Conservation (phyloP, 257 asterid species). For the Nicotiana knightiana region DNA sequence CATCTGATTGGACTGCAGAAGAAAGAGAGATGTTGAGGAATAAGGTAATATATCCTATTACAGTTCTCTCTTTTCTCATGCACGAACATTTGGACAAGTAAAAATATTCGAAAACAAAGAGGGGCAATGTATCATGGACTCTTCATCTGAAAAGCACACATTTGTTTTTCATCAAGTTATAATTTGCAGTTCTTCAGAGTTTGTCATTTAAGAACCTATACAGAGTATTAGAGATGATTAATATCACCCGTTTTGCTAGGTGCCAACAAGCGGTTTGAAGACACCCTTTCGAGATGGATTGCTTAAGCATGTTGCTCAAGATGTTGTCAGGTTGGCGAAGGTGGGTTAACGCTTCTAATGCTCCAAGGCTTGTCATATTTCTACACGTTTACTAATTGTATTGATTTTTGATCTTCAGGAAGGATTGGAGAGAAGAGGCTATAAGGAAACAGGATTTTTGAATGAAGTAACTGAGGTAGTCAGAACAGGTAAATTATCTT, state of each 20-base stretch:
- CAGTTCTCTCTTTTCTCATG: not conserved
- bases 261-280: constrained; percentile 69
- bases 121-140: not conserved
- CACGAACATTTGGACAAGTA: not conserved
- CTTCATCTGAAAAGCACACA: not conserved
- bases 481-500: constrained; percentile 45
- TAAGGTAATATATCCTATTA: constrained; percentile 42
- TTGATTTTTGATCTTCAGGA: constrained; percentile 42
- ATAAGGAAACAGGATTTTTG: constrained; percentile 81
- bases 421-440: constrained; percentile 97
- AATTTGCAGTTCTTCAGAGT: not conserved
- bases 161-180: not conserved
- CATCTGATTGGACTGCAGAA: constrained; percentile 80
- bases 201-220: not conserved
- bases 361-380: not conserved
- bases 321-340: constrained; percentile 70
- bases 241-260: constrained; percentile 38
- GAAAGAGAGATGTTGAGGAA: constrained; percentile 88
- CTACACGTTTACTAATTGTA: not conserved
- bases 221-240: not conserved
- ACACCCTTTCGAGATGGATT: constrained; percentile 97
- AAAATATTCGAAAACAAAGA: not conserved
- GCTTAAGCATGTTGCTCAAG: constrained; percentile 94
- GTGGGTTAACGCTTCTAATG: constrained; percentile 14
- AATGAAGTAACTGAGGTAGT: constrained; percentile 89